These are phyloP conservation scores for Allium fistulosum DNA, from an alignment of 106 monocot genomes.

Conservation along the genomic window DNA sequence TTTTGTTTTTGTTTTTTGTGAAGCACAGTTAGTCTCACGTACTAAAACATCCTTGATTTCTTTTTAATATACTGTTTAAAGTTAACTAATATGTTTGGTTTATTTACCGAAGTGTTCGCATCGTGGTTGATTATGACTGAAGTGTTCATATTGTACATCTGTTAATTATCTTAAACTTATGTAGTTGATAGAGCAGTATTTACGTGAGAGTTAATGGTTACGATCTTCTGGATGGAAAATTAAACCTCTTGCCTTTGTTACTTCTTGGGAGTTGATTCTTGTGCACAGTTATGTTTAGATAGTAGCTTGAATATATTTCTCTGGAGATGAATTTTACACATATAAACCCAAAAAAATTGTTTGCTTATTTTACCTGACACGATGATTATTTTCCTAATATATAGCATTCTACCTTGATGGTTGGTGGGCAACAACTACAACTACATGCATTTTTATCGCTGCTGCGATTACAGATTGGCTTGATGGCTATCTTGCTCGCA, in stretches of 20 bases:
- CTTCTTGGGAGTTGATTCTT: neutral
- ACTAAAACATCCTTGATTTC: too few relatives aligned
- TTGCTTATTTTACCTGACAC: neutral
- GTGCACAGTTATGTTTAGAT: neutral
- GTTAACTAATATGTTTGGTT: too few relatives aligned
- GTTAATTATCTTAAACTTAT: too few relatives aligned
- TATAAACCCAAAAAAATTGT: too few relatives aligned
- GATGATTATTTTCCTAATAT: neutral
- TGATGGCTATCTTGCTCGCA: slow-evolving; percentile 71
- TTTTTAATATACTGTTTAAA: too few relatives aligned
- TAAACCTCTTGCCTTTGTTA: neutral
- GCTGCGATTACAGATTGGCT: slow-evolving; percentile 73
- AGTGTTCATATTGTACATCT: too few relatives aligned
- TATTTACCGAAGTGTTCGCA: too few relatives aligned
- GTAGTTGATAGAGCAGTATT: too few relatives aligned
- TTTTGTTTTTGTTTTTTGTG: too few relatives aligned
- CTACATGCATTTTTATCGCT: slow-evolving; percentile 45
- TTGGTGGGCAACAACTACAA: slow-evolving; percentile 57
- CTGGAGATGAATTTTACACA: neutral
- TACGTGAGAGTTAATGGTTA: neutral
- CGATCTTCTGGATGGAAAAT: too few relatives aligned
- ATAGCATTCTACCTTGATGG: slow-evolving; percentile 57
- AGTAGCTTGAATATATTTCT: neutral
- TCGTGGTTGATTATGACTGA: too few relatives aligned
- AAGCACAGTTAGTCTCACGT: too few relatives aligned